phyloP scores from a whole-genome alignment of 202 grass and related monocot species.

The Schoenoplectus triqueter region DNA sequence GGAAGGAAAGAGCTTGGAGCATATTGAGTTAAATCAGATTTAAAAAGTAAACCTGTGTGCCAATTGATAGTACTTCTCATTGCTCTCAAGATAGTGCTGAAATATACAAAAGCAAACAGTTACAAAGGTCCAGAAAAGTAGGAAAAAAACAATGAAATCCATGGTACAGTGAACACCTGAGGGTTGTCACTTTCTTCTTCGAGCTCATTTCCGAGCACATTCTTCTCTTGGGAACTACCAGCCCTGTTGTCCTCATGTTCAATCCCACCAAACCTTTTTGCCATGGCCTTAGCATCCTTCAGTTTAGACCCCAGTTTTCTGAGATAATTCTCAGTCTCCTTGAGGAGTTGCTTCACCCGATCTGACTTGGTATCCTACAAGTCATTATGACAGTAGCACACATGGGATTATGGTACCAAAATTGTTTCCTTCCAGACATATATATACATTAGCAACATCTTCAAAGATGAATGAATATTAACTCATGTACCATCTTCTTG shows the following conservation, averaged over 20 bases:
- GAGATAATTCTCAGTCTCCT: conserved; percentile 98
- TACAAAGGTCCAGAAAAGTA: conserved; percentile 25
- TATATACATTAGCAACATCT: conserved; percentile 9
- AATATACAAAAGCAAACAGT: conserved; percentile 43
- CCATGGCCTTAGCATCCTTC: conserved; percentile 56
- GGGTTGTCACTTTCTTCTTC: conserved; percentile 98
- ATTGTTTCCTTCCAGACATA: neutral
- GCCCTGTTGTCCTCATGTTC: conserved; percentile 61
- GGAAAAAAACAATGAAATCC: conserved; percentile 35
- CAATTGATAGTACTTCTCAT: conserved; percentile 96
- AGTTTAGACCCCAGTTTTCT: conserved; percentile 89
- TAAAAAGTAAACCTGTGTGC: conserved; percentile 75
- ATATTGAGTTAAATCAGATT: conserved; percentile 14
- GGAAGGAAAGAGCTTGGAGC: conserved; percentile 15
- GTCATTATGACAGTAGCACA: conserved; percentile 8
- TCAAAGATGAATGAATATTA: neutral
- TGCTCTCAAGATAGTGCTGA: conserved; percentile 99
- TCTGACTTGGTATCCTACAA: conserved; percentile 99
- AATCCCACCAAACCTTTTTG: conserved; percentile 44
- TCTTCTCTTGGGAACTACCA: conserved; percentile 63
- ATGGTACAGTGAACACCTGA: conserved; percentile 54
- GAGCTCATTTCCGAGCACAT: conserved; percentile 64
- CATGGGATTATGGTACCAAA: conserved; percentile 13
- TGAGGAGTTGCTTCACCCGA: conserved; percentile 93
- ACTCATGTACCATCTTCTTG: neutral